Evolutionary conservation across 441 rosid species (phyloP).

Genomic region (Pelargonium hybrid): DNA sequence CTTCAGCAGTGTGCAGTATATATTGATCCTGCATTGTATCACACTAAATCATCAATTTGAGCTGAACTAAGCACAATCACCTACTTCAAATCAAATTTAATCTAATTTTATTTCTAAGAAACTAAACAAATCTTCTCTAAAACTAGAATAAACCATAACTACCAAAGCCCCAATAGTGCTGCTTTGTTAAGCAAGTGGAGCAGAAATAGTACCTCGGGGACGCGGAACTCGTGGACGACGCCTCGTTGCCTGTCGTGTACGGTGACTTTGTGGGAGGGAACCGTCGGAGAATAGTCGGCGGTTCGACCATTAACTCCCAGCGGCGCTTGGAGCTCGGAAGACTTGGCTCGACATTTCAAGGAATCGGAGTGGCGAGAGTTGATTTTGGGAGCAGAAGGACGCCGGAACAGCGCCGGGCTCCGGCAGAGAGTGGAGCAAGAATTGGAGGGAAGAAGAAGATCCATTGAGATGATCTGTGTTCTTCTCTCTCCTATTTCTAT

Average conservation of each 20-base stretch:
- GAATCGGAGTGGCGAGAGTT: not conserved
- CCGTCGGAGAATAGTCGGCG: slow-evolving; percentile 23
- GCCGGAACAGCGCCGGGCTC: slow-evolving; percentile 23
- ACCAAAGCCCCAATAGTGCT: not conserved
- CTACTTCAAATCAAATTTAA: not conserved
- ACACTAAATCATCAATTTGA: not conserved
- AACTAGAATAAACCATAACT: not conserved
- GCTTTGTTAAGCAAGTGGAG: slow-evolving; percentile 13
- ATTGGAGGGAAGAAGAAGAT: slow-evolving; percentile 25
- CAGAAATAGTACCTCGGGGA: slow-evolving; percentile 50
- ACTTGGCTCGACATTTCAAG: slow-evolving; percentile 23
- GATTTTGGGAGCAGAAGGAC: slow-evolving; percentile 4
- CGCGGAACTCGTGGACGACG: slow-evolving; percentile 58
- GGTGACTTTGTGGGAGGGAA: slow-evolving; percentile 64
- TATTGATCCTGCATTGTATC: slow-evolving; percentile 67
- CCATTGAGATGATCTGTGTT: slow-evolving; percentile 22
- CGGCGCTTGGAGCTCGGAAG: slow-evolving; percentile 43
- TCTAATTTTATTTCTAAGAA: not conserved
- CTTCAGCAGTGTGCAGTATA: slow-evolving; percentile 79
- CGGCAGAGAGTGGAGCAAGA: slow-evolving; percentile 20
- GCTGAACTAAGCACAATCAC: not conserved
- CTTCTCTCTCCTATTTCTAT: not conserved
- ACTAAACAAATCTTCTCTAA: not conserved
- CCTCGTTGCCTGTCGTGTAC: slow-evolving; percentile 75
- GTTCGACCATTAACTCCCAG: slow-evolving; percentile 29